Evolutionary conservation across 306 rosid genomes (phyloP), one percentile per base, ranked within the genome.

Genomic region (Prunus davidiana): DNA sequence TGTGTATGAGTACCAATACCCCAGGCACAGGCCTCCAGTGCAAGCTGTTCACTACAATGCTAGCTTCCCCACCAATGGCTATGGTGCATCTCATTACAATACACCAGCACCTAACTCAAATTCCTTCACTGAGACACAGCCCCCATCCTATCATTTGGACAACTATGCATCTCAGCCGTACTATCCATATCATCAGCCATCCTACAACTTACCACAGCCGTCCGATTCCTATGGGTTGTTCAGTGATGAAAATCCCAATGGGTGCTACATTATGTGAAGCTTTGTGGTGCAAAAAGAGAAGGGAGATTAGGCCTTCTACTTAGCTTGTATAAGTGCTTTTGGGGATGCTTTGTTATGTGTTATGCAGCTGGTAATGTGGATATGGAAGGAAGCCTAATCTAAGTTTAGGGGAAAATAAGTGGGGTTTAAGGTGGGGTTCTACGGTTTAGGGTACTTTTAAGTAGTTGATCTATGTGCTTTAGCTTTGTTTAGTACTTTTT

Each of bases 221-320:
- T 79, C 85, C 0, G 77, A 69, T 78, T 83, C 95, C 0, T 89
- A 90, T 16, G 89, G 82, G 73, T 45, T 87, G 5, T 85, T 94
- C 30, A 91, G 97, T 46, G 98, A 94, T 15, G 98, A 94, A 32
- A 90, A 94, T 79, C 93, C 96, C 10, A 90, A 89, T 50, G 96
- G 89, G 4, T 94, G 98, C 77, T 76, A 78, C 0, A 11, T 90
- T 16, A 82, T 91, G 89, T 88, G 79, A 89, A 2, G 15, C 22
- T 18, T 12, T 16, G 60, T 46, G 76, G 9, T 41, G 75, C 69
- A 63, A 58, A 61, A 67, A 8, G 41, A 6, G 15, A n/a, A 15
- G 38, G 24, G 6, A 46, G 66, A 76, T 54, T 64, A 69, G 4
- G 27, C 13, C 9, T 20, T 51, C 14, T 38, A 38, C 43, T 82